phyloP scores from a whole-genome alignment of 148 eudicot genomes.

The Vaccinium darrowii region DNA sequence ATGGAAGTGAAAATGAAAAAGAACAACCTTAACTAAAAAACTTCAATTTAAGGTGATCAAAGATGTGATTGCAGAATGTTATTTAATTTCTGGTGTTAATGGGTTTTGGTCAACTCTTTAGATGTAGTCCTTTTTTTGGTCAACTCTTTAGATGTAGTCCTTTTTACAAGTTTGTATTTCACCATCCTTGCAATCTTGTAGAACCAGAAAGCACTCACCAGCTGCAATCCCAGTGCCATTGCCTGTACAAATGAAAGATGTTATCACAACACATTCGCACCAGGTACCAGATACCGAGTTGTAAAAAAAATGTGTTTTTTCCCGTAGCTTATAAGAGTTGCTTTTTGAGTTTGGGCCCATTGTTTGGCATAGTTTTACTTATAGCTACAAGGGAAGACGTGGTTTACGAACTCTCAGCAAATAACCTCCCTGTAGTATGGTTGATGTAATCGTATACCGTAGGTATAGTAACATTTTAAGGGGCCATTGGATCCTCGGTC shows the following conservation, averaged over 20 bases:
- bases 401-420: too few relatives aligned
- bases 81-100: slow-evolving; percentile 3
- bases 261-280: neutral
- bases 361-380: too few relatives aligned
- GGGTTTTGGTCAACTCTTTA: neutral
- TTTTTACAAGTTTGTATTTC: slow-evolving; percentile 51
- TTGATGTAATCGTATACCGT: too few relatives aligned
- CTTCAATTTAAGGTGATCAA: neutral
- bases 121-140: slow-evolving; percentile 31
- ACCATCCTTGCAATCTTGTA: slow-evolving; percentile 84
- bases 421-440: too few relatives aligned
- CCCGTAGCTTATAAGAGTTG: too few relatives aligned
- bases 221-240: slow-evolving; percentile 82
- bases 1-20: neutral
- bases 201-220: slow-evolving; percentile 92
- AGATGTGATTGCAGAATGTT: neutral
- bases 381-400: too few relatives aligned
- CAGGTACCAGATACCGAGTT: too few relatives aligned
- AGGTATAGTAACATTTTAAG: too few relatives aligned
- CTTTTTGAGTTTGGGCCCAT: too few relatives aligned
- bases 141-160: slow-evolving; percentile 26
- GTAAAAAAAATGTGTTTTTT: too few relatives aligned
- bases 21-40: neutral
- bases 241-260: slow-evolving; percentile 40
- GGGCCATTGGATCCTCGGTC: too few relatives aligned